Evolutionary conservation across 345 rosid species (phyloP), one percentile per base, ranked within the genome.

Genomic region (Trapa bicornis): DNA sequence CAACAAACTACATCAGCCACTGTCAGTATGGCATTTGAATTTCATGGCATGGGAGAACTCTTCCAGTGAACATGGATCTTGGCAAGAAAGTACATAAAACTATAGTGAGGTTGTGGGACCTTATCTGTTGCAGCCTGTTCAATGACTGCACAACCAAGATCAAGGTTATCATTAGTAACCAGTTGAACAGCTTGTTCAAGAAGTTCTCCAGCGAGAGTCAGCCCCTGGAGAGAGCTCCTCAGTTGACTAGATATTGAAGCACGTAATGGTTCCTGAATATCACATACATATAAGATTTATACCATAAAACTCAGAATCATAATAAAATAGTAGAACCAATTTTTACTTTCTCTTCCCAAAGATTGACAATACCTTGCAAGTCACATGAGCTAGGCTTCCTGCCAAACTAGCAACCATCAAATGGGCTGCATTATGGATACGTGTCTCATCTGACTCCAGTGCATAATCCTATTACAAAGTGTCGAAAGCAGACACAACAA

Each of bases 351-450:
- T 29, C 61, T 22, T 48, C 53, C 64, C 38, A 52, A 62, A 43
- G 12, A 50, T 57, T 32, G 67, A 38, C 36, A 22, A 61, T 80
- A 90, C 97, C 97, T 94, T 94, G 99, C 99, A 94, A 38, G 99
- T 94, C 61, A 89, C 99, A 79, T 94, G 99, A 71, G 99, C 99
- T 58, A 94, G 74, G 82, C 99, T 94, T 78, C 96, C 99, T 57
- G 97, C 95, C 82, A 94, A 80, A 79, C 97, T 91, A n/a, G 97
- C 97, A 77, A 91, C 99, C 99, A 94, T 94, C 81, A 91, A 83
- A 71, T 91, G 96, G 35, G 96, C 99, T 12, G 99, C 97, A 79
- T 82, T 86, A 79, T 87, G 86, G 65, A 94, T 89, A 15, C 96
- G 89, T 22, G 89, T 83, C 78, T 94, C 97, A 68, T 94, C 99